Conservation (phyloP, 208 protist genomes). For the Tetramitus jugosus region DNA sequence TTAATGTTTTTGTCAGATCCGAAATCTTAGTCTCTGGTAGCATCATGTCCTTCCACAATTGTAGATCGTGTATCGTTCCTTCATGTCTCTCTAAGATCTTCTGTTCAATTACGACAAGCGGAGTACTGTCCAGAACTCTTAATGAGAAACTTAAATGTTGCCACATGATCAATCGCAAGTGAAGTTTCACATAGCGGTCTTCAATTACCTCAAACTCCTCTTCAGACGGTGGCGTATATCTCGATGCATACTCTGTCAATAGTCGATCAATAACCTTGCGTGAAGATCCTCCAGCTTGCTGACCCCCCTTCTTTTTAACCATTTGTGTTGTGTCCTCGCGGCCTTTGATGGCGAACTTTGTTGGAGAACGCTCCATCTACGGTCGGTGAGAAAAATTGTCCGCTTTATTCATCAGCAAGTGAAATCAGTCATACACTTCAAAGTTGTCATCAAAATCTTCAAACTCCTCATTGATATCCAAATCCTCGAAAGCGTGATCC, state of each 20-base stretch:
- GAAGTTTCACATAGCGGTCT: background rate
- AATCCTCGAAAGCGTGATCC: no score
- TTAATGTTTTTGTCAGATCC: background rate
- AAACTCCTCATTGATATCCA: no score
- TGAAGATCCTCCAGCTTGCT: no score
- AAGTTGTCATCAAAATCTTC: no score
- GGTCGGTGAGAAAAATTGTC: no score
- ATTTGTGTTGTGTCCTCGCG: no score
- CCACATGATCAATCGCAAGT: constrained; percentile 12
- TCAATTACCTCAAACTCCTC: background rate
- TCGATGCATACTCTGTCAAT: background rate
- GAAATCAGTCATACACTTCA: no score
- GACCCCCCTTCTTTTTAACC: no score
- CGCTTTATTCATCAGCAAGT: no score
- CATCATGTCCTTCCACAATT: background rate
- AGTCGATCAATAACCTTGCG: background rate
- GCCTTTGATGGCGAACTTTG: no score
- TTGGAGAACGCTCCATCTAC: no score
- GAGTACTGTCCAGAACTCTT: background rate
- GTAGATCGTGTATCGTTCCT: background rate
- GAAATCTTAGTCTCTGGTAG: background rate
- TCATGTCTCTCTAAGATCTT: constrained; percentile 1
- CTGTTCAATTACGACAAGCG: background rate
- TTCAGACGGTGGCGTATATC: background rate
- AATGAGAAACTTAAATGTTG: background rate